Percentiles rank a stretch among this genome's conserved stretches.
Evolutionary conservation across 257 asterid genomes (phyloP).

Genomic region (Gentiana straminea): DNA sequence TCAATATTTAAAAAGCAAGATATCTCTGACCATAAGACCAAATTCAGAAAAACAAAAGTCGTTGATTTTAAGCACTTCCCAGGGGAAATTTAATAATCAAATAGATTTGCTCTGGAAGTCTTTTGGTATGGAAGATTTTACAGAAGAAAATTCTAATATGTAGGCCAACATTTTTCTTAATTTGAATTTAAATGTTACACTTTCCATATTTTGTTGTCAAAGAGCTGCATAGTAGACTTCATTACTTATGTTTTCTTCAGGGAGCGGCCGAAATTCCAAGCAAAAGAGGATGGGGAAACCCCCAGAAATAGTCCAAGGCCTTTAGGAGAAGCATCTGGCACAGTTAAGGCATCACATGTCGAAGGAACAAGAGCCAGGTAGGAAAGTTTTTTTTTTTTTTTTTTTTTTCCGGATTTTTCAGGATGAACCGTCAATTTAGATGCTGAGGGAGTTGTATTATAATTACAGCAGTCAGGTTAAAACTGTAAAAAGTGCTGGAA

Average conservation of each 20-base stretch:
- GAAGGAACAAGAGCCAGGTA: slow-evolving; percentile 31
- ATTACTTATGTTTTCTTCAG: slow-evolving; percentile 17
- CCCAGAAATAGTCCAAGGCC: slow-evolving; percentile 26
- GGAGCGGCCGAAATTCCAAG: slow-evolving; percentile 41
- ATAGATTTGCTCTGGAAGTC: too few species aligned
- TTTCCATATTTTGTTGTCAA: too few species aligned
- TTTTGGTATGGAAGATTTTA: too few species aligned
- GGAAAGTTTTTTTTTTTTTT: slow-evolving; percentile 43
- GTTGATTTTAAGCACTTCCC: too few species aligned
- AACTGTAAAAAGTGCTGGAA: slow-evolving; percentile 60
- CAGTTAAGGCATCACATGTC: slow-evolving; percentile 30
- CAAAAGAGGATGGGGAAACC: slow-evolving; percentile 31
- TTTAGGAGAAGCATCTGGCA: slow-evolving; percentile 41
- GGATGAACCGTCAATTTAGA: slow-evolving; percentile 1
- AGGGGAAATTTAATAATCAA: too few species aligned
- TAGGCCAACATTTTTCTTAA: too few species aligned
- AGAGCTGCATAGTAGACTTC: too few species aligned
- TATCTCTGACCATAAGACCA: too few species aligned
- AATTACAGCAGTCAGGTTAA: slow-evolving; percentile 51
- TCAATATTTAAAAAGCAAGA: too few species aligned
- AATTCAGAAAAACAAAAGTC: too few species aligned
- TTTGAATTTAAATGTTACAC: too few species aligned
- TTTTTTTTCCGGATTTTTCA: slow-evolving; percentile 4
- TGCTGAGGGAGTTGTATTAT: slow-evolving; percentile 19
- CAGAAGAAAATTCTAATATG: too few species aligned